phyloP scores from a whole-genome alignment of 352 stramenopile genomes.

The Pelagophyceae sp. region DNA sequence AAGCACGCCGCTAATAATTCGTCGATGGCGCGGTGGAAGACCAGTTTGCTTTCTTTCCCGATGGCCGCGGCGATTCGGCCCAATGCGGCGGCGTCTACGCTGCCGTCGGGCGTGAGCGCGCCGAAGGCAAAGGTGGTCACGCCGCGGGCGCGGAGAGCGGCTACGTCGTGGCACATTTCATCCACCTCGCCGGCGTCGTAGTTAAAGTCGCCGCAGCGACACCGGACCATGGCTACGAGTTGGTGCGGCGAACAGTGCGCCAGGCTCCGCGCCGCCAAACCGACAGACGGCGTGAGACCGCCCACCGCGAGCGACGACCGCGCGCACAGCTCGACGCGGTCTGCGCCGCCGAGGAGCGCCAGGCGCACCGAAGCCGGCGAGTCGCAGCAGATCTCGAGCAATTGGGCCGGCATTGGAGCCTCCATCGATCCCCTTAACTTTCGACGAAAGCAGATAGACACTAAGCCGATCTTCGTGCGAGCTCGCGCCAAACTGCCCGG shows the following conservation, averaged over 20 bases:
- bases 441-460: no score
- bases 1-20: no score
- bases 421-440: no score
- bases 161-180: neutral
- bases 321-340: neutral
- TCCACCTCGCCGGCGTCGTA: neutral
- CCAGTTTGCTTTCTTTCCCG: neutral
- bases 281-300: conserved; percentile 1
- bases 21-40: conserved; percentile 15
- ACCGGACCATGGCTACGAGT: neutral
- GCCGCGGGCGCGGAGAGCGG: neutral
- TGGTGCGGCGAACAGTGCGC: neutral
- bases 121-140: neutral
- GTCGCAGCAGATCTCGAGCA: conserved; percentile 16
- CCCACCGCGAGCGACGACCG: neutral
- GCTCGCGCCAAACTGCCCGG: no score
- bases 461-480: no score
- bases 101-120: neutral
- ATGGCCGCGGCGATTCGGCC: neutral
- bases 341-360: neutral
- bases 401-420: no score
- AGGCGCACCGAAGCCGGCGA: neutral
- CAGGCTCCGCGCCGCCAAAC: neutral
- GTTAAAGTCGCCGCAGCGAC: neutral
- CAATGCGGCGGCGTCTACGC: neutral